phyloP scores from a whole-genome alignment of 179 eudicot species.

The Heliamphora pulchella region DNA sequence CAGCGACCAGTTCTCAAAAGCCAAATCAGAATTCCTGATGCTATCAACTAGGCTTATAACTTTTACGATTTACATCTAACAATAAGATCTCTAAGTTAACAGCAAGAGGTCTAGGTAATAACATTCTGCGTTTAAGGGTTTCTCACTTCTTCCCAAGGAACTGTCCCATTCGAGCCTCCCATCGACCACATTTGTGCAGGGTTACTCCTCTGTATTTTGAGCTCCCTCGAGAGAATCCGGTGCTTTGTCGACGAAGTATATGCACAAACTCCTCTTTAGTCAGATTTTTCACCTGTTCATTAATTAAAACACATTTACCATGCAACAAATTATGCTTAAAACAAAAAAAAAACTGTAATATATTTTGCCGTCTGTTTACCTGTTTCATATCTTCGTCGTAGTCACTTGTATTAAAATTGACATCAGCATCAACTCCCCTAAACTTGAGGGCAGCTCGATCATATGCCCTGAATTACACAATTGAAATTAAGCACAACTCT shows the following conservation, averaged over 20 bases:
- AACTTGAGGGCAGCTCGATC: slow-evolving; percentile 68
- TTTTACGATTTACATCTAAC: not conserved
- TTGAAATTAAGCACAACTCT: not conserved
- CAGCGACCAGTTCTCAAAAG: not conserved
- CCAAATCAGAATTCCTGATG: not conserved
- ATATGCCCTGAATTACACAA: slow-evolving; percentile 44
- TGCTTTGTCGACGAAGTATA: slow-evolving; percentile 66
- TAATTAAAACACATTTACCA: not conserved
- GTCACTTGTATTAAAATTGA: slow-evolving; percentile 50
- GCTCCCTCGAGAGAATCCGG: slow-evolving; percentile 57
- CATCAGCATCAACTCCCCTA: slow-evolving; percentile 67
- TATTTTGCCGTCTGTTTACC: slow-evolving; percentile 19
- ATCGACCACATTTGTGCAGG: slow-evolving; percentile 64
- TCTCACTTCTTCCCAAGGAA: slow-evolving; percentile 58
- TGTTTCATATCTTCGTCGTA: slow-evolving; percentile 60
- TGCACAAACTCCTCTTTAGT: slow-evolving; percentile 64
- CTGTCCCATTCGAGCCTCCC: slow-evolving; percentile 82
- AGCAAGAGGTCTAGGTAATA: not conserved
- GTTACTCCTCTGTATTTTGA: slow-evolving; percentile 68
- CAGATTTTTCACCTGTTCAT: slow-evolving; percentile 39
- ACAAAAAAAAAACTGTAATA: not conserved
- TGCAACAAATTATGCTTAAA: slow-evolving; percentile 2
- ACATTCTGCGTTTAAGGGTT: not conserved
- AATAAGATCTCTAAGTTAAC: not conserved
- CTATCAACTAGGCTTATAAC: not conserved